Conservation (phyloP, 1,284 basidiomycete species). For the Ganoderma boninense region DNA sequence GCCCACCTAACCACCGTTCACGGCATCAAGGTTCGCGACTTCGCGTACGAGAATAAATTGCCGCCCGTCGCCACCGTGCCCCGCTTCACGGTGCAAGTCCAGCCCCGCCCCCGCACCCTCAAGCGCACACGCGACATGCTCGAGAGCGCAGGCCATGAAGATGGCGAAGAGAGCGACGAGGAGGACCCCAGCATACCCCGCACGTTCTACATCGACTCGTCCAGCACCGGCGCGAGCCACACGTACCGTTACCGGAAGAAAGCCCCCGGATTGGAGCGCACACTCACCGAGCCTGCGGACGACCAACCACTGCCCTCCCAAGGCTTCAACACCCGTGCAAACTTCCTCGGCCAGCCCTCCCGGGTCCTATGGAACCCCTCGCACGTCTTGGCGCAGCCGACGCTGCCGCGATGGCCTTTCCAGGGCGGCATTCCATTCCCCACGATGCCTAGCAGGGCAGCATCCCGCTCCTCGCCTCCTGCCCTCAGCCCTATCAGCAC, state of each 20-base stretch:
- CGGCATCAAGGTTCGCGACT: slow-evolving; percentile 77
- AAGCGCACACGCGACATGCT: slow-evolving; percentile 46
- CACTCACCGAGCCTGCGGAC: slow-evolving; percentile 58
- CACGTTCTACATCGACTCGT: slow-evolving; percentile 33
- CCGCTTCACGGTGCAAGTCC: slow-evolving; percentile 53
- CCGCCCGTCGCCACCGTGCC: slow-evolving; percentile 63
- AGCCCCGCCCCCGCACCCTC: slow-evolving; percentile 48
- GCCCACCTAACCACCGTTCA: slow-evolving; percentile 46
- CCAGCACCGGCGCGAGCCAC: slow-evolving; percentile 25
- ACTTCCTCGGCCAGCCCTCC: slow-evolving; percentile 10
- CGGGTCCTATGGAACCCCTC: slow-evolving; percentile 4
- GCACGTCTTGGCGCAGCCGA: neutral
- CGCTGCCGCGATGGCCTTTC: slow-evolving; percentile 10
- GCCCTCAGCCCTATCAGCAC: slow-evolving; percentile 20
- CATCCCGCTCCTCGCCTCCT: slow-evolving; percentile 13
- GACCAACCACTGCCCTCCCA: slow-evolving; percentile 40
- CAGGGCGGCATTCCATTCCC: slow-evolving; percentile 15
- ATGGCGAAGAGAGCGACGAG: slow-evolving; percentile 39
- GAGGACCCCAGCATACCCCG: slow-evolving; percentile 24
- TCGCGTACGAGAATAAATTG: slow-evolving; percentile 70
- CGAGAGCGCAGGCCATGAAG: slow-evolving; percentile 33
- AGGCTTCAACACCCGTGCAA: slow-evolving; percentile 29
- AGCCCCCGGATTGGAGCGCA: slow-evolving; percentile 49
- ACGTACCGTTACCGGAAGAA: slow-evolving; percentile 39
- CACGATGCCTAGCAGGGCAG: slow-evolving; percentile 17